These are phyloP conservation scores for Cyberlindnera mrakii DNA, from an alignment of 805 yeast genomes.

Conservation along the genomic window DNA sequence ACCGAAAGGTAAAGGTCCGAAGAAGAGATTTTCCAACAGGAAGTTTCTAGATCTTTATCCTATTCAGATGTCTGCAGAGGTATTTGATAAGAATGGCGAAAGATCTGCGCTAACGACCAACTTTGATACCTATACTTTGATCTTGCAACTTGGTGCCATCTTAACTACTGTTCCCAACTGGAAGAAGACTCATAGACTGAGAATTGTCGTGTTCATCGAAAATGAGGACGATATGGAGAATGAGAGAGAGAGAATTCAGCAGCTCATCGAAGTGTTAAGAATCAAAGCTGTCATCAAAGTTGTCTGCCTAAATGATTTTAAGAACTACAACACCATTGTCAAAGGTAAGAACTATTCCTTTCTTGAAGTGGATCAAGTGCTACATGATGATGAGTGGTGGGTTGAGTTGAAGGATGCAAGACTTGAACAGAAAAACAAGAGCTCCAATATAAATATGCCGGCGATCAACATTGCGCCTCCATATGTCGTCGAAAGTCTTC, in stretches of 20 bases:
- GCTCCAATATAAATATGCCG: constrained; percentile 26
- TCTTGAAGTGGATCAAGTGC: constrained; percentile 41
- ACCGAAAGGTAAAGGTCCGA: constrained; percentile 42
- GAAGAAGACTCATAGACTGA: constrained; percentile 66
- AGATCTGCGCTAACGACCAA: constrained; percentile 75
- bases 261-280: constrained; percentile 67
- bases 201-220: constrained; percentile 92
- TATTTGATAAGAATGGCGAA: constrained; percentile 57
- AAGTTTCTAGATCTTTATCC: constrained; percentile 87
- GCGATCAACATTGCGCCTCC: constrained; percentile 29
- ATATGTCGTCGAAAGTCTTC: constrained; percentile 16
- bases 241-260: constrained; percentile 56
- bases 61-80: constrained; percentile 89
- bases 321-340: constrained; percentile 69
- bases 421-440: constrained; percentile 9
- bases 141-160: constrained; percentile 90
- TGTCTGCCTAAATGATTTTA: constrained; percentile 52
- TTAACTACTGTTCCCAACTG: constrained; percentile 90
- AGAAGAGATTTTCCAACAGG: constrained; percentile 27
- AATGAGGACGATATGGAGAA: constrained; percentile 59
- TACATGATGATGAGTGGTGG: constrained; percentile 86
- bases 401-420: constrained; percentile 57
- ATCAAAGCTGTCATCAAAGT: constrained; percentile 81
- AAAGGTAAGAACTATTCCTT: constrained; percentile 49
- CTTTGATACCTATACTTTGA: constrained; percentile 92